A percentile compares a stretch with the other conserved stretches of the same genome.
phyloP scores from a whole-genome alignment of 768 basidiomycete genomes.

The Mycena albidolilacea region DNA sequence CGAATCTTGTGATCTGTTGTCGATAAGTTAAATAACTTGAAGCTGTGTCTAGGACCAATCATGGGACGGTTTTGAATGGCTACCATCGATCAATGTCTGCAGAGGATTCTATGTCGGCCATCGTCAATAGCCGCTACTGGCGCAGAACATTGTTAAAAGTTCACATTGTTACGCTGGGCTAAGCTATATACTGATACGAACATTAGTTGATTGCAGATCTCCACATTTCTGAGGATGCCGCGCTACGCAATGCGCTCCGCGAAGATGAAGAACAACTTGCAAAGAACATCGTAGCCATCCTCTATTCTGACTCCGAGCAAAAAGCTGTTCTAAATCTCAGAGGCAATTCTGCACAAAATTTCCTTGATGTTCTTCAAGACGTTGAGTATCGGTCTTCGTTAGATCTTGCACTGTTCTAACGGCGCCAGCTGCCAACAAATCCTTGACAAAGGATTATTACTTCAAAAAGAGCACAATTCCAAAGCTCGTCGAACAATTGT shows the following conservation, averaged over 20 bases:
- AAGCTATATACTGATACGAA: neutral
- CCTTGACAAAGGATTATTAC: neutral
- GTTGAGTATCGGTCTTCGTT: neutral
- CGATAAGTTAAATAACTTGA: too few species aligned
- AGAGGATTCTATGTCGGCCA: constrained; percentile 1
- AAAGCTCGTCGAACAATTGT: neutral
- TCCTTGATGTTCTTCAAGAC: neutral
- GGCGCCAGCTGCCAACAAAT: neutral
- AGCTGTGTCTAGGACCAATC: neutral
- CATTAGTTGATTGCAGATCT: neutral
- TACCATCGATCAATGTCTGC: constrained; percentile 9
- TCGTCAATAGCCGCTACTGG: constrained; percentile 7
- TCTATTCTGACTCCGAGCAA: neutral
- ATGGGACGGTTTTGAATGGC: neutral
- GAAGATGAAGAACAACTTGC: neutral
- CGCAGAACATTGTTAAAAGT: constrained; percentile 14
- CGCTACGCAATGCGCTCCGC: neutral
- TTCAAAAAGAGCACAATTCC: neutral
- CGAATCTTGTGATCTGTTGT: too few species aligned
- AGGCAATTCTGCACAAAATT: neutral
- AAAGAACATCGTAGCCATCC: neutral
- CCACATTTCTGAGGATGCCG: neutral
- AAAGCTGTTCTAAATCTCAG: neutral
- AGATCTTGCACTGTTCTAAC: neutral
- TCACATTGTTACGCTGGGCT: neutral